Evolutionary conservation across 805 yeast genomes (phyloP).

Genomic region (Brettanomyces anomalus): DNA sequence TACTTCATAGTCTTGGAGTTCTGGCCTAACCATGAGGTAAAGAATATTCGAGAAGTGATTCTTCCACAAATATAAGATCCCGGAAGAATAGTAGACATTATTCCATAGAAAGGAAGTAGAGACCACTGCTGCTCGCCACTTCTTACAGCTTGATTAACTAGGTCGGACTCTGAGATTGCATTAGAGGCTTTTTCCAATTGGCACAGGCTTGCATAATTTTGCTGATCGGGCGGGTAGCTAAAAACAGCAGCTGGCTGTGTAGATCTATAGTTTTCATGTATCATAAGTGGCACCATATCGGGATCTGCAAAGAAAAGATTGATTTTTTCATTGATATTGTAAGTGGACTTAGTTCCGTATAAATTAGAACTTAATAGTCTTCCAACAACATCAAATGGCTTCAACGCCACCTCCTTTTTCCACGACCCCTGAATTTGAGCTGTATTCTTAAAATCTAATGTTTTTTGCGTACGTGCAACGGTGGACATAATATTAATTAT

Average conservation of each 20-base stretch:
- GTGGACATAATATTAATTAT: slow-evolving; percentile 85
- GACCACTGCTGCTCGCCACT: slow-evolving; percentile 94
- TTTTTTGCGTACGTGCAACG: slow-evolving; percentile 63
- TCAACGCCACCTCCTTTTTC: slow-evolving; percentile 84
- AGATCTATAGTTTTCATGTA: slow-evolving; percentile 81
- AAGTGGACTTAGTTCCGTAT: slow-evolving; percentile 43
- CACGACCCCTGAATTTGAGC: slow-evolving; percentile 56
- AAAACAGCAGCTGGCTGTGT: slow-evolving; percentile 44
- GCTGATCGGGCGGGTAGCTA: slow-evolving; percentile 18
- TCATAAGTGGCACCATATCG: slow-evolving; percentile 91
- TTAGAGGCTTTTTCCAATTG: slow-evolving; percentile 75
- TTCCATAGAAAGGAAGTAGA: slow-evolving; percentile 82
- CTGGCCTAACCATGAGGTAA: slow-evolving; percentile 85
- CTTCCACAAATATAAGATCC: slow-evolving; percentile 67
- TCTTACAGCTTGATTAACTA: slow-evolving; percentile 73
- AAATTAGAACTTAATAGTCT: slow-evolving; percentile 53
- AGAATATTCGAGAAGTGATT: slow-evolving; percentile 59
- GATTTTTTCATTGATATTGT: slow-evolving; percentile 69
- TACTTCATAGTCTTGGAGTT: slow-evolving; percentile 78
- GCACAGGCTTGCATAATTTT: slow-evolving; percentile 45
- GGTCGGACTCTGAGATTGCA: slow-evolving; percentile 75
- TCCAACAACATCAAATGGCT: slow-evolving; percentile 85
- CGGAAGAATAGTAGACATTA: slow-evolving; percentile 78
- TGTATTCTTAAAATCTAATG: slow-evolving; percentile 56
- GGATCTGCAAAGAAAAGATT: slow-evolving; percentile 89